These are phyloP conservation scores for Cytospora chrysosperma DNA, from an alignment of 2,329 filamentous ascomycete genomes.

Conservation along the genomic window DNA sequence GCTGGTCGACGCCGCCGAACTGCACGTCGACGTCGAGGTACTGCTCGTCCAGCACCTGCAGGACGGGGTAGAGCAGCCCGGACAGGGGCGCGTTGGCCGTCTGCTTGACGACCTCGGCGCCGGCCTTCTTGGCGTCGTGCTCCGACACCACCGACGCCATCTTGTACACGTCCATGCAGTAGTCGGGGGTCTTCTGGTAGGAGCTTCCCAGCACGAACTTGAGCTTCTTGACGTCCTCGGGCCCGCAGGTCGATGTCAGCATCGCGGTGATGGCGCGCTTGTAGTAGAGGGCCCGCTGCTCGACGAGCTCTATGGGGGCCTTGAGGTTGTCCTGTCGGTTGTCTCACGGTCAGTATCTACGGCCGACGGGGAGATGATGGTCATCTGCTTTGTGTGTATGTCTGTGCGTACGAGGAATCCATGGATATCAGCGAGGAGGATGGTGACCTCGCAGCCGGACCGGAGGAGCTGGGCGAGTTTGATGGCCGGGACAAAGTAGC, in stretches of 20 bases:
- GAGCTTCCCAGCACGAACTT: slow-evolving; percentile 81
- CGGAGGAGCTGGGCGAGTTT: slow-evolving; percentile 87
- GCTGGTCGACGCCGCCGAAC: slow-evolving; percentile 81
- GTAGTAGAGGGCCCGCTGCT: slow-evolving; percentile 83
- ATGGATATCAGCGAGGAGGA: slow-evolving; percentile 74
- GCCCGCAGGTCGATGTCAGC: slow-evolving; percentile 74
- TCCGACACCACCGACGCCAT: slow-evolving; percentile 69
- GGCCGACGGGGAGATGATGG: background rate
- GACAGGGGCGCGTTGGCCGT: slow-evolving; percentile 71
- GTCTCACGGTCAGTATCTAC: slow-evolving; percentile 1
- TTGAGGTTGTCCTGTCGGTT: slow-evolving; percentile 60
- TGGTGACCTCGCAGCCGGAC: slow-evolving; percentile 78
- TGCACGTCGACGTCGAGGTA: slow-evolving; percentile 86
- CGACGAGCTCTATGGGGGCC: slow-evolving; percentile 83
- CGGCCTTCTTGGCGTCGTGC: slow-evolving; percentile 84
- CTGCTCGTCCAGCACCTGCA: slow-evolving; percentile 90
- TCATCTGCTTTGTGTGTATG: no score
- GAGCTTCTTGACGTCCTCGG: slow-evolving; percentile 64
- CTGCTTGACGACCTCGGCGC: slow-evolving; percentile 94
- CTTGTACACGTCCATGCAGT: slow-evolving; percentile 87
- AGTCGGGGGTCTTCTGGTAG: slow-evolving; percentile 72
- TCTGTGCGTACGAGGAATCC: slow-evolving; percentile 58
- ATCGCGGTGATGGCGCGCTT: slow-evolving; percentile 70
- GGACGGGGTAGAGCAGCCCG: slow-evolving; percentile 77
- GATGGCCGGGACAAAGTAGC: slow-evolving; percentile 84